Percentiles rank a stretch among this genome's conserved stretches.
phyloP scores from a whole-genome alignment of 1,139 yeast species.

The Yamadazyma mexicana region DNA sequence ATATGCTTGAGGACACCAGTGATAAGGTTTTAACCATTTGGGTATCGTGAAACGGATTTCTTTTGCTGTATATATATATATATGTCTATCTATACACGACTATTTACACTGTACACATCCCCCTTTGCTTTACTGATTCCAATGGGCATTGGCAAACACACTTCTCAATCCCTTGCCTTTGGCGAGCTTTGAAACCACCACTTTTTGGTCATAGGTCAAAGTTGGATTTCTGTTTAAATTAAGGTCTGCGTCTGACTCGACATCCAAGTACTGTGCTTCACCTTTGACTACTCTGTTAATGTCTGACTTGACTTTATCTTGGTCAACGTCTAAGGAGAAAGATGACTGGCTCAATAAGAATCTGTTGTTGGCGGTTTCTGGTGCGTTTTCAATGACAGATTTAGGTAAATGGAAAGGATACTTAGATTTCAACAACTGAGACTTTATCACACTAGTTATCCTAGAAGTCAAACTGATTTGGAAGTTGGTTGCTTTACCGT shows the following conservation, averaged over 20 bases:
- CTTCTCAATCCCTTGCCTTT: constrained; percentile 19
- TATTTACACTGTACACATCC: constrained; percentile 4
- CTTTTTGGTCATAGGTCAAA: constrained; percentile 28
- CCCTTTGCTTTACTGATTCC: constrained; percentile 20
- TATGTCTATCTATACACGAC: constrained; percentile 5
- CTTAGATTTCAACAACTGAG: constrained; percentile 37
- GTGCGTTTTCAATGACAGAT: constrained; percentile 30
- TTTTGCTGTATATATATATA: background rate
- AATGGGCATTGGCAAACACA: constrained; percentile 32
- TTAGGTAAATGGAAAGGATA: constrained; percentile 47
- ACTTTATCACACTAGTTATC: constrained; percentile 44
- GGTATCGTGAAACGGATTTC: constrained; percentile 26
- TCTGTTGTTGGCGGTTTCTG: constrained; percentile 23
- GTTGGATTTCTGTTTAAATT: constrained; percentile 33
- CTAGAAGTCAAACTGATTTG: constrained; percentile 34
- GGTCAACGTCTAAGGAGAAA: constrained; percentile 29
- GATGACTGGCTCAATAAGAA: constrained; percentile 34
- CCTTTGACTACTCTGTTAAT: constrained; percentile 38
- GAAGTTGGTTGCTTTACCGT: constrained; percentile 39
- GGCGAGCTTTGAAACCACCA: constrained; percentile 28
- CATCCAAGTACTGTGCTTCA: constrained; percentile 15
- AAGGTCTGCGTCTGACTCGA: constrained; percentile 13
- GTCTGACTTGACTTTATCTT: constrained; percentile 24
- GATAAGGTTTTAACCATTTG: constrained; percentile 42
- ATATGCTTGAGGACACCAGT: constrained; percentile 47